Percentiles rank a stretch among this genome's conserved stretches.
phyloP scores from a whole-genome alignment of 164 flowering plant species.

The Macadamia integrifolia region DNA sequence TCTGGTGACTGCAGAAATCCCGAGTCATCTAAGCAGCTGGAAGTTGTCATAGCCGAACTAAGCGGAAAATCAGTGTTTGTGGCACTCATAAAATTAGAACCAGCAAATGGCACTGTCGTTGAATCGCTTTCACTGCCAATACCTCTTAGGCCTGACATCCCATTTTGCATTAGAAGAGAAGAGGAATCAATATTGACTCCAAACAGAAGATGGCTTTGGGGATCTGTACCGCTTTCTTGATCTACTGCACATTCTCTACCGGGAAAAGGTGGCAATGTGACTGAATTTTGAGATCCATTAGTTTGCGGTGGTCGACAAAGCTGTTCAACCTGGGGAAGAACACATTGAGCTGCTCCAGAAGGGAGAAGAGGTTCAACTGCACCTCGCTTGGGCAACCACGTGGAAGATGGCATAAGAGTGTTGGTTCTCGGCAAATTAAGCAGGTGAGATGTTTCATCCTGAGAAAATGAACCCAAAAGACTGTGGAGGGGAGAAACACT shows the following conservation, averaged over 20 bases:
- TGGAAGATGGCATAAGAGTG: conserved; percentile 31
- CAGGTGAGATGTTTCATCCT: conserved; percentile 58
- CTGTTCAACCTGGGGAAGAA: conserved; percentile 52
- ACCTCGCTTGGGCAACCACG: conserved; percentile 59
- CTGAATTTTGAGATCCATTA: conserved; percentile 34
- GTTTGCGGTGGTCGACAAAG: conserved; percentile 37
- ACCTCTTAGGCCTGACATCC: conserved; percentile 52
- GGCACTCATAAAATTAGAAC: conserved; percentile 48
- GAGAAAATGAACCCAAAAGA: conserved; percentile 59
- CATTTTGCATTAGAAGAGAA: conserved; percentile 67
- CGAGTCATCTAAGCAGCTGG: conserved; percentile 72
- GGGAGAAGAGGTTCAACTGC: conserved; percentile 53
- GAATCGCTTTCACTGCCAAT: conserved; percentile 55
- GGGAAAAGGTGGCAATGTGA: conserved; percentile 82
- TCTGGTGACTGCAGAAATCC: conserved; percentile 77
- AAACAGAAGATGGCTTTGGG: conserved; percentile 71
- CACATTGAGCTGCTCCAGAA: conserved; percentile 38
- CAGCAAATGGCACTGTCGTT: conserved; percentile 46
- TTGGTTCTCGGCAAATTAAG: conserved; percentile 46
- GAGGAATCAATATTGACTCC: conserved; percentile 76
- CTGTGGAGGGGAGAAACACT: conserved; percentile 61
- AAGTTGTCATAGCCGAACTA: conserved; percentile 54
- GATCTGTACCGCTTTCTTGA: conserved; percentile 55
- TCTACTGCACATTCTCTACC: conserved; percentile 69
- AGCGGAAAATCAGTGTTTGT: conserved; percentile 52